Evolutionary conservation across 2,329 filamentous ascomycete genomes (phyloP).

Genomic region (Camillea tinctor): DNA sequence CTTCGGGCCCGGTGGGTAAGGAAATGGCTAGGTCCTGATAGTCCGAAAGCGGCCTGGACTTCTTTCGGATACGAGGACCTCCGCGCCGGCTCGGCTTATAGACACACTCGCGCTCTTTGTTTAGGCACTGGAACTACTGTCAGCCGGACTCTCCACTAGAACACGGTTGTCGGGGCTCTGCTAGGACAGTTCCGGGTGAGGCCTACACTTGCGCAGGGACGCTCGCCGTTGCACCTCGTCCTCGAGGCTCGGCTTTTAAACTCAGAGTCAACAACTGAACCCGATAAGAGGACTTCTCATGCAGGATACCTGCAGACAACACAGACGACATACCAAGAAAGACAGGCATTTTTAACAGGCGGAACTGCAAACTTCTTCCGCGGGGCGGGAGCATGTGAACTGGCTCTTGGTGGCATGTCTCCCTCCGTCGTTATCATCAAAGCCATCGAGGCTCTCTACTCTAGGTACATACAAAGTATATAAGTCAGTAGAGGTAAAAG

Average conservation of each 20-base stretch:
- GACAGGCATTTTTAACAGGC: slow-evolving; percentile 50
- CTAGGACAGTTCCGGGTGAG: slow-evolving; percentile 5
- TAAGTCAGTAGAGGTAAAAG: slow-evolving; percentile 6
- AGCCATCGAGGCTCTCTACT: slow-evolving; percentile 2
- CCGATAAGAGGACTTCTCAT: neutral
- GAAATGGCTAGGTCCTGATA: slow-evolving; percentile 28
- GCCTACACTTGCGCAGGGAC: slow-evolving; percentile 43
- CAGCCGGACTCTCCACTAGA: slow-evolving; percentile 10
- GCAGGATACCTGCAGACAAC: slow-evolving; percentile 9
- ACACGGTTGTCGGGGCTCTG: neutral
- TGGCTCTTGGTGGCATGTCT: slow-evolving; percentile 21
- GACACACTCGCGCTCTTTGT: slow-evolving; percentile 40
- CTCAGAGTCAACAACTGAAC: slow-evolving; percentile 7
- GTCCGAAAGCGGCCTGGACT: slow-evolving; percentile 30
- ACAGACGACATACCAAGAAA: slow-evolving; percentile 44
- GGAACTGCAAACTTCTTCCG: slow-evolving; percentile 45
- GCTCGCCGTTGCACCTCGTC: slow-evolving; percentile 47
- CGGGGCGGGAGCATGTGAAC: slow-evolving; percentile 14
- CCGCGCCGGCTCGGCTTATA: slow-evolving; percentile 44
- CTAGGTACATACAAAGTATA: slow-evolving; percentile 2
- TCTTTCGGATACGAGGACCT: slow-evolving; percentile 43
- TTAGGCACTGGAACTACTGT: slow-evolving; percentile 36
- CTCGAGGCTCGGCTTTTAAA: slow-evolving; percentile 41
- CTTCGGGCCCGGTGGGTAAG: slow-evolving; percentile 29
- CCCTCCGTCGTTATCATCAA: slow-evolving; percentile 26